Evolutionary conservation across 306 rosid genomes (phyloP).

Genomic region (Prosopis cineraria): DNA sequence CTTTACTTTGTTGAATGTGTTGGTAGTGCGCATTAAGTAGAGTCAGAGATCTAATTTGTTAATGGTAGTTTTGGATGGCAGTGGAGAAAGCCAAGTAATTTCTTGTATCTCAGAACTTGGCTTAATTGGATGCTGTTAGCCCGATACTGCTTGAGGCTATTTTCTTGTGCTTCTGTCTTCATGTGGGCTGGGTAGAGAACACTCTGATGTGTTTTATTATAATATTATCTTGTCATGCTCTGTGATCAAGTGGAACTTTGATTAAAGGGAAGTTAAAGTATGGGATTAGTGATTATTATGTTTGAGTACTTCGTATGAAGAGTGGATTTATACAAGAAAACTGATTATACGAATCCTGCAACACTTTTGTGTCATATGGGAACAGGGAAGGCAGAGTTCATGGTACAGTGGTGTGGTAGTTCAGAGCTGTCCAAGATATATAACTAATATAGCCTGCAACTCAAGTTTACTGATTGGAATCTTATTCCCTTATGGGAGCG

Average conservation of each 20-base stretch:
- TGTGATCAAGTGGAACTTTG: background rate
- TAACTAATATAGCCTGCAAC: background rate
- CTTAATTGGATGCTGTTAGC: background rate
- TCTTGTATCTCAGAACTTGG: background rate
- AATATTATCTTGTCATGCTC: background rate
- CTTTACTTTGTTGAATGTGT: background rate
- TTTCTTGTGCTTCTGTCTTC: background rate
- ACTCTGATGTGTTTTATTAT: slow-evolving; percentile 1
- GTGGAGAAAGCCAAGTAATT: background rate
- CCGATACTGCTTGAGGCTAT: background rate
- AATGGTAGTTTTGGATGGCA: background rate
- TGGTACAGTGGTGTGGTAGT: background rate
- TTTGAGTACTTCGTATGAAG: background rate
- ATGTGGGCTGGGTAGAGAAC: background rate
- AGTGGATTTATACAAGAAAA: background rate
- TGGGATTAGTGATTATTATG: background rate
- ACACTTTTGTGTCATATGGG: background rate
- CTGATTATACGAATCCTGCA: background rate
- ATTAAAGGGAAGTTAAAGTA: background rate
- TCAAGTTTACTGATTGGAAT: background rate
- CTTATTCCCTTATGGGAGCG: background rate
- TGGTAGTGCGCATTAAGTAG: background rate
- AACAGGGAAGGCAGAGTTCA: background rate
- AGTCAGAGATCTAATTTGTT: slow-evolving; percentile 2
- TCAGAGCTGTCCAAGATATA: background rate